Conservation (phyloP, 2,329 filamentous ascomycete genomes). For the Hortaea werneckii region DNA sequence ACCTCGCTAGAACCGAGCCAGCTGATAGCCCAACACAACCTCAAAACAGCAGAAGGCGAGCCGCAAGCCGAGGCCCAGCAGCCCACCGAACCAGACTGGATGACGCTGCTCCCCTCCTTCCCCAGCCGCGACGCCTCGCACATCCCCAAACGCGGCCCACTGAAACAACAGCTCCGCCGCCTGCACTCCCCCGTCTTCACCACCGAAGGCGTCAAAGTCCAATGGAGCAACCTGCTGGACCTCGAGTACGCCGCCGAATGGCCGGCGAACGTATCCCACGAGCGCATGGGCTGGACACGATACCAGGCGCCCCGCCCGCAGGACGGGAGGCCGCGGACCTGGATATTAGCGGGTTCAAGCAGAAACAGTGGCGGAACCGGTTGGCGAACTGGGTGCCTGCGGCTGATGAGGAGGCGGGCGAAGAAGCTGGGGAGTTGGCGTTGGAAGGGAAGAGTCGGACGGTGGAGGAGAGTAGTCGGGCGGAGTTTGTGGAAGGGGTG, state of each 20-base stretch:
- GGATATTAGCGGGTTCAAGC: not conserved
- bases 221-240: constrained; percentile 29
- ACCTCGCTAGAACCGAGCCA: not conserved
- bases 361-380: not conserved
- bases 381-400: not conserved
- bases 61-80: not conserved
- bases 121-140: constrained; percentile 4
- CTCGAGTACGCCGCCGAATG: constrained; percentile 27
- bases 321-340: not conserved
- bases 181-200: constrained; percentile 12
- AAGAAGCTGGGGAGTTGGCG: not conserved
- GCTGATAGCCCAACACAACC: too few species aligned
- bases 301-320: constrained; percentile 10
- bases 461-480: not conserved
- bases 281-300: constrained; percentile 18
- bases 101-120: constrained; percentile 11
- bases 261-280: constrained; percentile 24
- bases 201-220: constrained; percentile 20
- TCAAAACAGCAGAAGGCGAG: not conserved
- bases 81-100: not conserved
- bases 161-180: constrained; percentile 6
- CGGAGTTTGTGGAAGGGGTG: not conserved
- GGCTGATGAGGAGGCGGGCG: not conserved
- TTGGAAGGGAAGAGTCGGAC: not conserved
- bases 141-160: constrained; percentile 7